A percentile compares a stretch with the other conserved stretches of the same genome.
phyloP scores from a whole-genome alignment of 768 basidiomycete species.

The Agaricus subrufescens region DNA sequence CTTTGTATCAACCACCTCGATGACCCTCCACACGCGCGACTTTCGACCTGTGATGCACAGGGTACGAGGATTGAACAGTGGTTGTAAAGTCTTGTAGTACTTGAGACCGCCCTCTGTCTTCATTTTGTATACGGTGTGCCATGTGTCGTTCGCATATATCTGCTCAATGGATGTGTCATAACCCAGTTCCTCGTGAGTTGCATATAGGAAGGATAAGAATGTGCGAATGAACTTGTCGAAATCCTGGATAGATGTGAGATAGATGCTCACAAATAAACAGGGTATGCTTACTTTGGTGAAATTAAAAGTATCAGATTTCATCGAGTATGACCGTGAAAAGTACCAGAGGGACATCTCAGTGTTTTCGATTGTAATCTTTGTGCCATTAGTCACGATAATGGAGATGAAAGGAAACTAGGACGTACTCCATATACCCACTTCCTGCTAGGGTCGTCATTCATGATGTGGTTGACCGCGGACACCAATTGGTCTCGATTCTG shows the following conservation, averaged over 20 bases:
- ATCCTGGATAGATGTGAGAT: not conserved
- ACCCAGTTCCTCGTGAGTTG: conserved; percentile 4
- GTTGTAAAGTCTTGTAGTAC: not conserved
- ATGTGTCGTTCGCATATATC: too few relatives aligned
- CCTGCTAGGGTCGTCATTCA: not conserved
- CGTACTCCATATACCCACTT: not conserved
- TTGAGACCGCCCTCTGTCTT: not conserved
- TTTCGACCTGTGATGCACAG: conserved; percentile 7
- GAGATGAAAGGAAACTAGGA: not conserved
- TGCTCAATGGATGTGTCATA: not conserved
- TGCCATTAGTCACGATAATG: not conserved
- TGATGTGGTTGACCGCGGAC: not conserved
- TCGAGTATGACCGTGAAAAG: conserved; percentile 8
- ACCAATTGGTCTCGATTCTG: too few relatives aligned
- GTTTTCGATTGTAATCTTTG: conserved; percentile 9
- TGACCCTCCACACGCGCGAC: conserved; percentile 12
- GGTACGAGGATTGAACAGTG: not conserved
- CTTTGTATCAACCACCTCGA: not conserved
- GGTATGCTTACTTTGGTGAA: not conserved
- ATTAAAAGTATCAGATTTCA: conserved; percentile 3
- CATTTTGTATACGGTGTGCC: not conserved
- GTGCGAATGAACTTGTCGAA: not conserved
- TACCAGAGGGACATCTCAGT: conserved; percentile 1
- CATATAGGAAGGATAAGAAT: conserved; percentile 4
- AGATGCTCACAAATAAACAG: not conserved